Percentiles rank a stretch among this genome's conserved stretches.
These are phyloP conservation scores for Suillus tomentosus DNA, from an alignment of 768 basidiomycete species.

Conservation along the genomic window DNA sequence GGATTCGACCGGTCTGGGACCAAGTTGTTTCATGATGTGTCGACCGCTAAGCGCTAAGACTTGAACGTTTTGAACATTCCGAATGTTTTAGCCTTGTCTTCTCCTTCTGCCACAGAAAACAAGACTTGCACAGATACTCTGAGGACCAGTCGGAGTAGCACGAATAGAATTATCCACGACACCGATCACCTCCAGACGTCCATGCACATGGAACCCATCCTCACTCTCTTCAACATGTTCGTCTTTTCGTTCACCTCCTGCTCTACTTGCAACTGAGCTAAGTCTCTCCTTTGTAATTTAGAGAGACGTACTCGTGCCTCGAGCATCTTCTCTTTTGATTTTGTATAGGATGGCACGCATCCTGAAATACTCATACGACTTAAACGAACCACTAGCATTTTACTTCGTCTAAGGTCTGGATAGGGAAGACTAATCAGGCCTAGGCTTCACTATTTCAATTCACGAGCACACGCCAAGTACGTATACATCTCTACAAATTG, in stretches of 20 bases:
- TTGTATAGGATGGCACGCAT: not conserved
- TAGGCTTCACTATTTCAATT: too few relatives aligned
- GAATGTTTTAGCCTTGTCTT: conserved; percentile 85
- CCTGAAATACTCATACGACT: not conserved
- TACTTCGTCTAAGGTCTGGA: not conserved
- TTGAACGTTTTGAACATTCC: conserved; percentile 50
- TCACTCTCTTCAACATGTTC: not conserved
- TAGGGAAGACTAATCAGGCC: not conserved
- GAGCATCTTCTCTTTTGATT: not conserved
- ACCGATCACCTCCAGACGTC: not conserved
- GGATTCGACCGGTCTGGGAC: conserved; percentile 80
- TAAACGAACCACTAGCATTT: not conserved
- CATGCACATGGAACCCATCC: not conserved
- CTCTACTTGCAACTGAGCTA: not conserved
- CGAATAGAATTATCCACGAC: not conserved
- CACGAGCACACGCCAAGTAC: not conserved
- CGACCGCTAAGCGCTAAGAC: conserved; percentile 58
- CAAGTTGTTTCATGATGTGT: conserved; percentile 67
- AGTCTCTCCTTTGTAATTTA: not conserved
- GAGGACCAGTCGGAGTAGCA: not conserved
- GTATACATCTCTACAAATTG: not conserved
- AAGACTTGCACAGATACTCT: conserved; percentile 56
- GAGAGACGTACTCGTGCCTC: not conserved
- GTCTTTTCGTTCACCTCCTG: not conserved
- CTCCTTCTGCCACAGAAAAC: conserved; percentile 60